phyloP scores from a whole-genome alignment of 768 basidiomycete species.

The Boletus eberwhitei region DNA sequence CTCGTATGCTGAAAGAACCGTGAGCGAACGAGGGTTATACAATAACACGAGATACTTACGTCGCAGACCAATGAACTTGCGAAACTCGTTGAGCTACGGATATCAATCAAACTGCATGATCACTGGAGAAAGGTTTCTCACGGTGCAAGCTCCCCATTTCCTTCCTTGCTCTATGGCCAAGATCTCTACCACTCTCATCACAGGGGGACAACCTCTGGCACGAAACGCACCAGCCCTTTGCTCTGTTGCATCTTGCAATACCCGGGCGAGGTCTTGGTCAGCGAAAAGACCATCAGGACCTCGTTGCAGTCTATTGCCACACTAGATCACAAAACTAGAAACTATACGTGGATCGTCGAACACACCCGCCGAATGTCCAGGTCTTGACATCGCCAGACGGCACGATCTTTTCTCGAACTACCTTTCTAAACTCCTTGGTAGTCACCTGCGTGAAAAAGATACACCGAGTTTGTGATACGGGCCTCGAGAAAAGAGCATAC shows the following conservation, averaged over 20 bases:
- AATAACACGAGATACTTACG: conserved; percentile 37
- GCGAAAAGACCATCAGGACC: conserved; percentile 51
- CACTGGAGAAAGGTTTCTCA: conserved; percentile 29
- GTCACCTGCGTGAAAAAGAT: conserved; percentile 14
- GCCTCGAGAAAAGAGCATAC: conserved; percentile 27
- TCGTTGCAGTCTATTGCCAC: conserved; percentile 45
- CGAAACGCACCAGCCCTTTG: conserved; percentile 58
- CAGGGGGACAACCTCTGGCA: conserved; percentile 66
- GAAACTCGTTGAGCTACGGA: conserved; percentile 63
- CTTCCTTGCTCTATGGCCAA: conserved; percentile 66
- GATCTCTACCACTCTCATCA: conserved; percentile 64
- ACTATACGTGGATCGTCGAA: background rate
- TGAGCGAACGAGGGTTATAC: conserved; percentile 1
- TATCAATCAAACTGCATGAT: background rate
- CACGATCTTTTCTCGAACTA: conserved; percentile 10
- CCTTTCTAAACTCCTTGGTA: conserved; percentile 16
- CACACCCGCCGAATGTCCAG: conserved; percentile 56
- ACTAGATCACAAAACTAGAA: background rate
- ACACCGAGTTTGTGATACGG: background rate
- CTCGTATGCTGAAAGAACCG: conserved; percentile 44
- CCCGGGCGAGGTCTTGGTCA: conserved; percentile 58
- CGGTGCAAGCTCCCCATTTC: conserved; percentile 71
- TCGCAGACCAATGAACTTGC: conserved; percentile 67
- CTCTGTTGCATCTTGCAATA: conserved; percentile 62
- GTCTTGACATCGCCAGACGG: conserved; percentile 30